Evolutionary conservation across 306 rosid species (phyloP), one percentile per base, ranked within the genome.

Genomic region (Begonia loranthoides): DNA sequence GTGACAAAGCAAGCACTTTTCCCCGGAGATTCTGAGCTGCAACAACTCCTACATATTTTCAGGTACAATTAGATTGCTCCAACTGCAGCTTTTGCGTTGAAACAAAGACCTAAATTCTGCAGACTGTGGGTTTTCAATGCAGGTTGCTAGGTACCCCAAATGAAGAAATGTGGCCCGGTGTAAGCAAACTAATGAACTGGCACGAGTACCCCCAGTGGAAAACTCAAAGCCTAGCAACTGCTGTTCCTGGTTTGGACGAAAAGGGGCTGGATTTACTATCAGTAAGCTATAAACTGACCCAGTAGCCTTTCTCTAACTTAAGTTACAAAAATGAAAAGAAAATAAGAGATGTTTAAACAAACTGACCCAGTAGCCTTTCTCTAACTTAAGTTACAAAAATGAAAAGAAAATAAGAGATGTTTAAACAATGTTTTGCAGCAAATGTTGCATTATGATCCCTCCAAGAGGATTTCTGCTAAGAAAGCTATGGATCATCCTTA

Each of bases 1-100:
- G 86, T 87, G 45, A 82, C 92, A 15, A 90, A 71, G 64, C 86
- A 74, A 73, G 86, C 95, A 61, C 77, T 90, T 34, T 90, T 90
- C 69, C 82, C 85, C 4, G 95, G 99, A 46, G 99, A 86, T 66
- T 90, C 94, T 36, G 99, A 90, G 70, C 81, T 90, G 79, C 99
- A 86, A 56, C 99, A 86, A 70, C 99, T 90, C 68, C 92, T 90
- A 13, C 94, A 90, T 62, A 85, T 90, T 64, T 90, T 90, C 82
- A 86, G 87, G 95, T 81, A 52, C 33, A 1, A 19, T 11, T 19
- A 33, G n/a, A 62, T 9, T 4, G 12, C 15, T 22, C 45, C 45
- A 17, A 12, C 36, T 15, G 19, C 11, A 4, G n/a, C 22, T 13
- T 1, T 0, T 12, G n/a, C 50, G 9, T 4, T 17, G 7, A 9